These are phyloP conservation scores for Phalaenopsis aphrodite DNA, from an alignment of 106 monocot species.

Conservation along the genomic window DNA sequence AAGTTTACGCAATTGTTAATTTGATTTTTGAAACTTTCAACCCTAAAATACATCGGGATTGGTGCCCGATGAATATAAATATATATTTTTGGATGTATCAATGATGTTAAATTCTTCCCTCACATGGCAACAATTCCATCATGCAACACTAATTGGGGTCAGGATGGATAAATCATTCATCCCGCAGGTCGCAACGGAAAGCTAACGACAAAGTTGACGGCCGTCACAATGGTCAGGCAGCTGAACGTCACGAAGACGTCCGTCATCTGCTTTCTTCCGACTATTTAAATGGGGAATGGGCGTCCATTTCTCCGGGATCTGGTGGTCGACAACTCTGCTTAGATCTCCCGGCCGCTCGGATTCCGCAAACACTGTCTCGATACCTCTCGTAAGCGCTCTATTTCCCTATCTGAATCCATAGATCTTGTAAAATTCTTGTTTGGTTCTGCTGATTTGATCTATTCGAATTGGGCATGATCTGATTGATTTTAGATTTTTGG, in stretches of 20 bases:
- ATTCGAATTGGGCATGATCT: background rate
- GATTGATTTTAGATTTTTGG: background rate
- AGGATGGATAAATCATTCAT: no score
- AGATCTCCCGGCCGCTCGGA: background rate
- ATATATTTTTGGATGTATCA: no score
- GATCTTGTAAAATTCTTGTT: background rate
- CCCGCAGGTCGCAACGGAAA: background rate
- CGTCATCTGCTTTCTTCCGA: background rate
- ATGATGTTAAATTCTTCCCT: no score
- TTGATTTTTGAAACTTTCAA: no score
- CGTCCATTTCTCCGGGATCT: background rate
- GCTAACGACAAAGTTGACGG: background rate
- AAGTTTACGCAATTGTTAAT: no score
- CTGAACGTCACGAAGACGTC: background rate
- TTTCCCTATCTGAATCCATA: background rate
- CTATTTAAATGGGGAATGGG: background rate
- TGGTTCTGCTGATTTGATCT: background rate
- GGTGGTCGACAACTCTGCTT: background rate
- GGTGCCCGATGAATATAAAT: no score
- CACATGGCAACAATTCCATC: no score
- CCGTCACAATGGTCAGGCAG: background rate
- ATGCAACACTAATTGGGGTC: no score
- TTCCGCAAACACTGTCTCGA: background rate
- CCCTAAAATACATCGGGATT: no score
- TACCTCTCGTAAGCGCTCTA: background rate